A percentile compares a stretch with the other conserved stretches of the same genome.
phyloP scores from a whole-genome alignment of 2,329 filamentous ascomycete species.

The Furcasterigmium furcatum region DNA sequence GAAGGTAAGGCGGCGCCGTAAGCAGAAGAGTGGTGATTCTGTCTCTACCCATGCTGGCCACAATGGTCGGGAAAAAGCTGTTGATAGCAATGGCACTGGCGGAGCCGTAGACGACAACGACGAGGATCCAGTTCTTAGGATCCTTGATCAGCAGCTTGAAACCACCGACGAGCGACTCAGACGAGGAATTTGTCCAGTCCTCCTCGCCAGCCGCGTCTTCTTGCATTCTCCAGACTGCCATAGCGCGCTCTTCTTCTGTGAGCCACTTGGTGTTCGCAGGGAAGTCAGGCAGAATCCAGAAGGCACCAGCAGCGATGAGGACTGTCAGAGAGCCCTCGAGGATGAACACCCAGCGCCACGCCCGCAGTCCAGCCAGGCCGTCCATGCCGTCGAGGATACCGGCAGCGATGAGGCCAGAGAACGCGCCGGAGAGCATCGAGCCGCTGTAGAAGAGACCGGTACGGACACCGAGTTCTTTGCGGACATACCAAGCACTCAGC shows the following conservation, averaged over 20 bases:
- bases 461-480: conserved; percentile 8
- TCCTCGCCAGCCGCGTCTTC: conserved; percentile 16
- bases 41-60: conserved; percentile 6
- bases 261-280: conserved; percentile 33
- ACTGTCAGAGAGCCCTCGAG: conserved; percentile 62
- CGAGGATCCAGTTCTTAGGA: conserved; percentile 16
- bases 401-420: conserved; percentile 15
- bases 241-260: conserved; percentile 13
- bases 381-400: conserved; percentile 13
- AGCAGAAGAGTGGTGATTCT: conserved; percentile 15
- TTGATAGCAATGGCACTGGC: conserved; percentile 14
- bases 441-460: conserved; percentile 11
- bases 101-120: conserved; percentile 13
- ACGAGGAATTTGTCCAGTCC: conserved; percentile 13
- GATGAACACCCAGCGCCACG: conserved; percentile 67
- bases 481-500: conserved; percentile 9
- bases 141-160: conserved; percentile 14
- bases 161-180: conserved; percentile 13
- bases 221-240: conserved; percentile 16
- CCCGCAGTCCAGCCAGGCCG: conserved; percentile 5
- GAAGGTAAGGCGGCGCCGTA: conserved; percentile 22
- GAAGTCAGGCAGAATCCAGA: conserved; percentile 65
- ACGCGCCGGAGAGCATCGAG: conserved; percentile 16
- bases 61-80: conserved; percentile 19
- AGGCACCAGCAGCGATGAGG: conserved; percentile 51